Base-by-base conservation (phyloP, 1,139 yeast species). In the Candida smagusa region DNA sequence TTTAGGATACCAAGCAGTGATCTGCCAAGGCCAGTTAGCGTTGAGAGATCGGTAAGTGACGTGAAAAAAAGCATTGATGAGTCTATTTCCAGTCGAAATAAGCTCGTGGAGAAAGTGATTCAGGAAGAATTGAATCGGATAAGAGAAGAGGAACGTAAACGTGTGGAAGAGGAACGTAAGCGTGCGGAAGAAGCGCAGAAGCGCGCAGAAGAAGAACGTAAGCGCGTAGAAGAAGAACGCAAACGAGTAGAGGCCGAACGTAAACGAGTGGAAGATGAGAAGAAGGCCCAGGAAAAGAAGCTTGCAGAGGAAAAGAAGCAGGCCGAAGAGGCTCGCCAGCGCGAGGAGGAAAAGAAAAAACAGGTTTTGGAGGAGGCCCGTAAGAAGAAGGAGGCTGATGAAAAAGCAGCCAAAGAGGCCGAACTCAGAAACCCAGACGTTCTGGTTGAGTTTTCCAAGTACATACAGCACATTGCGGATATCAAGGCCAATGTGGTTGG, bases 401-500 rank as follows among this genome's bases (percentile, higher is more conserved):
- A 50, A 36, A 52, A 49, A 19, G 44, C 40, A 36, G 39, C 36
- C 22, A 47, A 42, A 45, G 58, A 40, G 9, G 32, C 42, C 19
- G 44, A 48, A 28, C 43, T 35, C 9, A 39, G 44, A 25, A 35
- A 35, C 31, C 47, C 36, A 33, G 35, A 33, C 8, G 29, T 27
- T 9, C 40, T 33, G 30, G 51, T 56, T 21, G 68, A 65, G 22
- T 83, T 79, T 45, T 36, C 62, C n/a, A 58, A 68, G 32, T 77
- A 84, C 51, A 79, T 74, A 48, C 58, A 71, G 34, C 74, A 73
- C 46, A 85, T 86, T 38, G 57, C 54, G 5, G 74, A 72, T 28
- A 84, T 88, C 43, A 86, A 88, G 50, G 47, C 51, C 1, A 66
- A 73, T 19, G 72, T 90, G 27, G 81, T 77, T 7, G 68, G 63